A percentile compares a stretch with the other conserved stretches of the same genome.
Conservation (phyloP, 139 green algal species). For the Nannochloris sp. region DNA sequence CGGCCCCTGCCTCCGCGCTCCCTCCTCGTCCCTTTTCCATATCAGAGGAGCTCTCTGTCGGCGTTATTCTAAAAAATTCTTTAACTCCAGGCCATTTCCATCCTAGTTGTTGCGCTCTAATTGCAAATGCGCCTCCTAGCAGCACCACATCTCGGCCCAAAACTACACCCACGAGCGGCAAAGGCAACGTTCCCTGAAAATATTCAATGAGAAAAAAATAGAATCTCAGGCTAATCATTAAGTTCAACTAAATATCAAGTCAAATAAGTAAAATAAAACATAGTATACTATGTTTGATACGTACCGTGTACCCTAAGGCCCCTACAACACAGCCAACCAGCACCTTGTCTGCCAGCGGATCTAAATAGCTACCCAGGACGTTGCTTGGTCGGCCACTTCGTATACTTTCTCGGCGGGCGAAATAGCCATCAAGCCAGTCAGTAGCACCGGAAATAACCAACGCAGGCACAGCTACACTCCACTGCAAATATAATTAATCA, state of each 20-base stretch:
- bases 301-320: slow-evolving; percentile 43
- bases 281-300: neutral
- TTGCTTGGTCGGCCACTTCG: slow-evolving; percentile 22
- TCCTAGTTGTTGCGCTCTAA: slow-evolving; percentile 40
- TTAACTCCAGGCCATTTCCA: slow-evolving; percentile 37
- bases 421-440: slow-evolving; percentile 79
- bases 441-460: slow-evolving; percentile 30
- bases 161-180: slow-evolving; percentile 52
- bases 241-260: neutral
- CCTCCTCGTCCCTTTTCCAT: neutral
- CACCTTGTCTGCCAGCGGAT: slow-evolving; percentile 83
- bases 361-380: slow-evolving; percentile 79
- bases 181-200: slow-evolving; percentile 44
- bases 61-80: slow-evolving; percentile 50
- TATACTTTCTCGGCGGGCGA: slow-evolving; percentile 45
- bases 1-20: neutral
- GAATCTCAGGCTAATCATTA: neutral
- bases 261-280: neutral
- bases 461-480: slow-evolving; percentile 12
- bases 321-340: slow-evolving; percentile 35
- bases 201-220: neutral
- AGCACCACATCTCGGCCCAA: slow-evolving; percentile 63
- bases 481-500: slow-evolving; percentile 6
- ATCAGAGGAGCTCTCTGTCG: neutral
- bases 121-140: slow-evolving; percentile 38